phyloP scores from a whole-genome alignment of 441 rosid genomes.

The Theobroma grandiflorum region DNA sequence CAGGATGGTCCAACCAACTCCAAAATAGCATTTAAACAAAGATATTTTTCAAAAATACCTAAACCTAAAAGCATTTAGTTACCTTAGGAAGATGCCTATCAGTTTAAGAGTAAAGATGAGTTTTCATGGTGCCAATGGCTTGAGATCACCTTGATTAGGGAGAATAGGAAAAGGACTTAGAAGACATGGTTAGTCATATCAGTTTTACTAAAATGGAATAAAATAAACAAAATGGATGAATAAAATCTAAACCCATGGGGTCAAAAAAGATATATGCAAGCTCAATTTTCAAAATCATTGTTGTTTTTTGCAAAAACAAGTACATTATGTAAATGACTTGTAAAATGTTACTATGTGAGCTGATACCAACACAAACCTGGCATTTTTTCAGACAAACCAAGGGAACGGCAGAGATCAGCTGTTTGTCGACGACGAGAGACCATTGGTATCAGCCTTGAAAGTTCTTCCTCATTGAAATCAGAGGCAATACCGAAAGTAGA shows the following conservation, averaged over 20 bases:
- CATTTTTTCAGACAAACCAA: slow-evolving; percentile 87
- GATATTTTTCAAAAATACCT: neutral
- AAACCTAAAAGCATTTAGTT: neutral
- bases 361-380: slow-evolving; percentile 67
- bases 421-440: slow-evolving; percentile 98
- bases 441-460: slow-evolving; percentile 86
- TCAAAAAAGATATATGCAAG: neutral
- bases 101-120: neutral
- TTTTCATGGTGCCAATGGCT: neutral
- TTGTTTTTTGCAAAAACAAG: neutral
- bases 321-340: neutral
- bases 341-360: neutral
- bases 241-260: neutral
- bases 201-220: slow-evolving; percentile 5
- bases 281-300: neutral
- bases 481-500: slow-evolving; percentile 89
- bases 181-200: neutral
- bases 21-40: slow-evolving; percentile 11
- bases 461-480: slow-evolving; percentile 71
- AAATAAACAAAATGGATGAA: neutral
- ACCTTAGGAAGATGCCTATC: neutral
- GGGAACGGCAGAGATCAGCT: slow-evolving; percentile 91
- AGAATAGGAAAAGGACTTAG: neutral
- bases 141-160: neutral
- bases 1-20: slow-evolving; percentile 11